Evolutionary conservation across 1,139 yeast genomes (phyloP), one percentile per base, ranked within the genome.

Genomic region (Trichomonascaceae sp.): DNA sequence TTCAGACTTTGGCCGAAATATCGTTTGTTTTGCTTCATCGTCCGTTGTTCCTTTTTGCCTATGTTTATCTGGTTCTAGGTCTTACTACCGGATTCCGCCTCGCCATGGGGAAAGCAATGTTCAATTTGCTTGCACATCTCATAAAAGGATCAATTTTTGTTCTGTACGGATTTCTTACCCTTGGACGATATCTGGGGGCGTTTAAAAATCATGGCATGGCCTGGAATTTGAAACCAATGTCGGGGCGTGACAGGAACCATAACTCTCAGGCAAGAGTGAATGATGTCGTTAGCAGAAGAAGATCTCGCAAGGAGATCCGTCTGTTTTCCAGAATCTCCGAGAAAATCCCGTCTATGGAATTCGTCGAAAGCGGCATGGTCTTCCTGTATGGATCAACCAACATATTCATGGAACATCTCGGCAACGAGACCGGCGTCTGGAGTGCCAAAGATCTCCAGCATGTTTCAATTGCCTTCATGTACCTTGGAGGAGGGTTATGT

Each of bases 111-210:
- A 67, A 65, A 30, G 74, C 76, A 18, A 84, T 91, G 7, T 93
- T 87, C 72, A 90, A 88, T 65, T 72, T 93, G 53, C 77, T 91
- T 58, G 99, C 99, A 1, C 99, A 93, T 70, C 88, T 89, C 76
- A 91, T 93, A 68, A 93, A 93, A 70, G 99, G 99, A 56, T 95
- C 95, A 12, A 93, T 93, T 2, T 91, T 93, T 68, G 78, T 89
- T 59, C 63, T 79, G 2, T 74, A 86, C 51, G 99, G 99, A 9
- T 58, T 91, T 7, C 70, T 90, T 17, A 79, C 95, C 15, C 75
- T 93, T 51, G 86, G 90, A 1, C 81, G 98, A 62, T 91, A 88
- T 69, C 82, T 90, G 63, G 99, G 99, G 2, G 87, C 85, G 12
- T 87, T 85, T 64, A 68, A 78, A 39, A 76, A 78, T 55, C 74